Base-by-base conservation (phyloP, 768 basidiomycete genomes). In the Candolleomyces eurysporus region DNA sequence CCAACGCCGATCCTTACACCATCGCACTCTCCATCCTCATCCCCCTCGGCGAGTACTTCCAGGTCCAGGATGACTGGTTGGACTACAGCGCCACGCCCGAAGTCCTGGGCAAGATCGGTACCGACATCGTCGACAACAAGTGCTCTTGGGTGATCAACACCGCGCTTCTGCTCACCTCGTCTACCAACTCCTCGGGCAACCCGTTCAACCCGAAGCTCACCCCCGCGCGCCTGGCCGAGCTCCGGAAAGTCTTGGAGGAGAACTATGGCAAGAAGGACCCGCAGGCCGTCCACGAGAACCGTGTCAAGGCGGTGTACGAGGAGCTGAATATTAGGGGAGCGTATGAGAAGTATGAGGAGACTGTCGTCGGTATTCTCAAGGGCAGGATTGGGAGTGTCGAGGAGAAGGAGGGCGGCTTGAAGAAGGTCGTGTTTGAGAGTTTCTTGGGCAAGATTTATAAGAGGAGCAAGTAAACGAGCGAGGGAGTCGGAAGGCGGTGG, bases 91-190 rank as follows among this genome's bases (percentile, higher is more conserved):
- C 89, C 5, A 84, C 91, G 8, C 93, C 94, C 0, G 94, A 95
- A 75, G 83, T 90, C 67, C 90, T 98, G 56, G 96, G 96, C 51
- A 98, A 99, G 78, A 87, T 99, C 61, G 97, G 96, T 21, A 98
- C 96, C 16, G 97, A 98, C 73, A 99, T 99, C 69, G 74, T 98
- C 61, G 96, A 99, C 76, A 98, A 98, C 86, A 99, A 99, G 78
- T 98, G 96, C 75, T 91, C 90, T 17, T 99, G 96, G 97, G 89
- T 89, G 67, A 82, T 98, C 73, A 98, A 97, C 76, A 87, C 86
- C 21, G 97, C 94, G 31, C 80, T 98, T 61, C 72, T 76, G 17
- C 71, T 79, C 46, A 86, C 82, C 2, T 79, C 76, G 4, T 76
- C 84, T 0, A n/a, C 59, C n/a, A n/a, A n/a, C 13, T 13, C 36